phyloP scores from a whole-genome alignment of 2,329 filamentous ascomycete species.

The Hirsutella rhossiliensis region DNA sequence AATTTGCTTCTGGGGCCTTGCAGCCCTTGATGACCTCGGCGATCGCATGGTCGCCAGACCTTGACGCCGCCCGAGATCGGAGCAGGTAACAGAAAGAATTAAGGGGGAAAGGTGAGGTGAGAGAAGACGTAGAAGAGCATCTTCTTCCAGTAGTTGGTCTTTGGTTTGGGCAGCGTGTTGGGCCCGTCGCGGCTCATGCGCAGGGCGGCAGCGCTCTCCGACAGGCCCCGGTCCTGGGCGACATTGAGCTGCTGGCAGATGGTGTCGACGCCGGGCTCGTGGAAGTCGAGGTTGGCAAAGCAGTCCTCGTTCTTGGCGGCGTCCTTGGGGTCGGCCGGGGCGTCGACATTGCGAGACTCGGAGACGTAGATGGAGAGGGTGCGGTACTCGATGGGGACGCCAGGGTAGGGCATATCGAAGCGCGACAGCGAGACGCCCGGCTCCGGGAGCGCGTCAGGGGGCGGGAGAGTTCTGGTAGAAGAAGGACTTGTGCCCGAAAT shows the following conservation, averaged over 20 bases:
- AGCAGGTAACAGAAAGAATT: too few relatives aligned
- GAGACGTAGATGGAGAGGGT: slow-evolving; percentile 27
- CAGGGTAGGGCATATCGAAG: slow-evolving; percentile 23
- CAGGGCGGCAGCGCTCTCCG: slow-evolving; percentile 18
- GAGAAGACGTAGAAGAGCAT: slow-evolving; percentile 30
- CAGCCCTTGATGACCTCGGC: too few relatives aligned
- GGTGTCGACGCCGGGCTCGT: slow-evolving; percentile 20
- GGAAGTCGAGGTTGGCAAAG: slow-evolving; percentile 26
- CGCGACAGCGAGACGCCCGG: slow-evolving; percentile 7
- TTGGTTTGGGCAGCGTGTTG: slow-evolving; percentile 28
- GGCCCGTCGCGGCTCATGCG: slow-evolving; percentile 26
- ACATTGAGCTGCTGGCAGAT: slow-evolving; percentile 28
- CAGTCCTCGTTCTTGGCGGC: slow-evolving; percentile 26
- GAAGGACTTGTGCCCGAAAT: too few relatives aligned
- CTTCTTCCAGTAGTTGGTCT: slow-evolving; percentile 30
- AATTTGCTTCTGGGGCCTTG: too few relatives aligned
- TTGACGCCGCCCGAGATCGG: too few relatives aligned
- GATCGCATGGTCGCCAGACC: too few relatives aligned
- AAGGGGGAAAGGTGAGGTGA: too few relatives aligned
- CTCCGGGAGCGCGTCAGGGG: too few relatives aligned
- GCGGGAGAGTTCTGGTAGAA: too few relatives aligned
- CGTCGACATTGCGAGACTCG: slow-evolving; percentile 19
- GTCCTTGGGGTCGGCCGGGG: slow-evolving; percentile 10
- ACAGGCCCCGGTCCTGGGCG: slow-evolving; percentile 19
- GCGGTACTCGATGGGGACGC: slow-evolving; percentile 26